Evolutionary conservation across 2,329 filamentous ascomycete genomes (phyloP), one percentile per base, ranked within the genome.

Genomic region (Nemania sp.): DNA sequence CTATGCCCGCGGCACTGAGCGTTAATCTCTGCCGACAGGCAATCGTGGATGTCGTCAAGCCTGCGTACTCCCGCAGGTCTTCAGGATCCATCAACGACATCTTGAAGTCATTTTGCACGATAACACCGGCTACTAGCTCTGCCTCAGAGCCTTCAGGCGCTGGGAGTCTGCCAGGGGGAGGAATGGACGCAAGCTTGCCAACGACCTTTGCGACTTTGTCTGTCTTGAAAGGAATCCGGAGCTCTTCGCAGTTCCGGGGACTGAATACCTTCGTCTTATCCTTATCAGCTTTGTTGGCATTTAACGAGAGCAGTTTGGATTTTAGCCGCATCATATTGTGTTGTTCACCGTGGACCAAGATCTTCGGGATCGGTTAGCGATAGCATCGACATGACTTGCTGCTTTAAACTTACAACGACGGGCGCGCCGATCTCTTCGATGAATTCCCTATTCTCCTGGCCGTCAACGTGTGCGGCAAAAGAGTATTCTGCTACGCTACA

Each of bases 281-380:
- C 63, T 94, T 93, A 36, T 84, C 77, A 1, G 84, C 78, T 68
- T 93, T 93, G 60, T 86, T 85, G 23, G 88, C 86, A 67, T 97
- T 97, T 31, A 97, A 81, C n/a, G 91, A 93, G 3, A 97, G 83
- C 1, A 99, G 80, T 68, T 96, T 95, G 3, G 92, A 97, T 71
- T 96, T 96, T 23, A 99, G 78, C 49, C 94, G 86, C 81, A 94
- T 96, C 91, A 97, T 97, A 69, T 97, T 96, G 69, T 96, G 91
- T 66, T 94, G 91, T 70, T 99, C 94, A 51, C 94, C 94, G 64
- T 99, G 94, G 2, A 99, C 94, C 26, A 99, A 83, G 56, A 99
- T 97, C 89, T 93, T n/a, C n/a, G 55, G 1, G 20, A 9, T 37
- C 31, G 17, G 49, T 60, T 64, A 66, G 51, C 34, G 19, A 51